Percentiles rank a stretch among this genome's conserved stretches.
Conservation (phyloP, 108 stramenopile genomes). For the Parietichytrium sp. region DNA sequence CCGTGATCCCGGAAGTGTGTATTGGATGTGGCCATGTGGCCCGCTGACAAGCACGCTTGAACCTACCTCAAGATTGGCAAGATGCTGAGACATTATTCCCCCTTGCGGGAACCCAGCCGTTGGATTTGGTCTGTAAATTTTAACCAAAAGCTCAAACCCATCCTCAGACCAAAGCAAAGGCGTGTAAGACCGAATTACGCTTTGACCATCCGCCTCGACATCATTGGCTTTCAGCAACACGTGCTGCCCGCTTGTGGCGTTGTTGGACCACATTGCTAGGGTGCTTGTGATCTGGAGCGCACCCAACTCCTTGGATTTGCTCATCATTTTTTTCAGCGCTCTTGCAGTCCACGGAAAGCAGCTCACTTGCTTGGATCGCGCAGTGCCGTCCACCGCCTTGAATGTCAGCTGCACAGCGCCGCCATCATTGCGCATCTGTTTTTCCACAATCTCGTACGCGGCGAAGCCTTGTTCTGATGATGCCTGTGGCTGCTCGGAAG, state of each 20-base stretch:
- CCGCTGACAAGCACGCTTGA: slow-evolving; percentile 71
- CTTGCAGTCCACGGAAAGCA: neutral
- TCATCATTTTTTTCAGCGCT: neutral
- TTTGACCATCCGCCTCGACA: slow-evolving; percentile 42
- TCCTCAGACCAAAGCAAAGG: slow-evolving; percentile 69
- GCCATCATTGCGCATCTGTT: too few species aligned
- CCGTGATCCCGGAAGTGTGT: slow-evolving; percentile 47
- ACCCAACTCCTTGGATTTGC: too few species aligned
- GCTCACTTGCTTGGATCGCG: neutral
- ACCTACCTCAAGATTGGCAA: slow-evolving; percentile 85
- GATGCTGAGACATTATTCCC: slow-evolving; percentile 92
- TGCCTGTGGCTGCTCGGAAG: neutral
- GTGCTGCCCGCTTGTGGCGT: slow-evolving; percentile 58
- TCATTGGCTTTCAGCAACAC: slow-evolving; percentile 48
- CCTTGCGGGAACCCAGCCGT: slow-evolving; percentile 94
- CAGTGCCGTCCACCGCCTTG: neutral
- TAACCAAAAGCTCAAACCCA: slow-evolving; percentile 81
- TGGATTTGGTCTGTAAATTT: slow-evolving; percentile 82
- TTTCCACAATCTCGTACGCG: too few species aligned
- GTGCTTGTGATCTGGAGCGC: too few species aligned
- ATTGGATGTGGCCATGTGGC: slow-evolving; percentile 62
- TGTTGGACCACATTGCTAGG: too few species aligned
- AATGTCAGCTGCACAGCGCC: neutral
- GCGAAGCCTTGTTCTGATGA: too few species aligned
- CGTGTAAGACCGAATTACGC: slow-evolving; percentile 76